phyloP scores from a whole-genome alignment of 176 grass and related monocot species.

The Echinochloa phyllopogon region DNA sequence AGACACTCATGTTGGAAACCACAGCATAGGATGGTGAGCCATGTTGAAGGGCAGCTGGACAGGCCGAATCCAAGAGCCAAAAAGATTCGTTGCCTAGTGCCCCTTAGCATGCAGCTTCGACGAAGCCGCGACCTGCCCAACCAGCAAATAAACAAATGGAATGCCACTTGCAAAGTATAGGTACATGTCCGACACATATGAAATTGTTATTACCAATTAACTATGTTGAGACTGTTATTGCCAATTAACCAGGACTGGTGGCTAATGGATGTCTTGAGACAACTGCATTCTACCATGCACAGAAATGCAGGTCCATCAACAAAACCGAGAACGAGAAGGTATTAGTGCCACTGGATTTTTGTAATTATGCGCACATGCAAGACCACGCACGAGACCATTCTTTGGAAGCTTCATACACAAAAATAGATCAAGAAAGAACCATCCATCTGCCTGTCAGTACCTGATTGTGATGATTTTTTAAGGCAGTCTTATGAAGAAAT shows the following conservation, averaged over 20 bases:
- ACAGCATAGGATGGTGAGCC: constrained; percentile 13
- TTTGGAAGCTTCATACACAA: not conserved
- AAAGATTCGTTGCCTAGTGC: constrained; percentile 1
- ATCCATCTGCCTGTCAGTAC: not conserved
- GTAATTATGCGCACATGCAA: not conserved
- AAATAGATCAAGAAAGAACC: not conserved
- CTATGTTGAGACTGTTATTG: constrained; percentile 1
- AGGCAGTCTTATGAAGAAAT: not conserved
- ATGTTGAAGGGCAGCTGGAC: constrained; percentile 26
- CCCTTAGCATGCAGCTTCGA: constrained; percentile 2
- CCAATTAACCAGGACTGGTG: constrained; percentile 3
- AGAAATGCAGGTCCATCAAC: not conserved
- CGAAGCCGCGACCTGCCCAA: constrained; percentile 2
- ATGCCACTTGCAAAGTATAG: not conserved
- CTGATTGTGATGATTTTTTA: constrained; percentile 21
- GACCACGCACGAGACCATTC: not conserved
- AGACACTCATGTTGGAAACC: constrained; percentile 16
- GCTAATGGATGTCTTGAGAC: not conserved
- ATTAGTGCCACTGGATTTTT: constrained; percentile 10
- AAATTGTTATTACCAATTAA: constrained; percentile 5
- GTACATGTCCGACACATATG: constrained; percentile 11
- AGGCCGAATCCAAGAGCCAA: constrained; percentile 38
- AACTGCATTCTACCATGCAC: constrained; percentile 14
- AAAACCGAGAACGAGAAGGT: constrained; percentile 24
- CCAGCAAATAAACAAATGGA: constrained; percentile 41